Base-by-base conservation (phyloP, 2,329 filamentous ascomycete genomes). In the Alternaria longipes region DNA sequence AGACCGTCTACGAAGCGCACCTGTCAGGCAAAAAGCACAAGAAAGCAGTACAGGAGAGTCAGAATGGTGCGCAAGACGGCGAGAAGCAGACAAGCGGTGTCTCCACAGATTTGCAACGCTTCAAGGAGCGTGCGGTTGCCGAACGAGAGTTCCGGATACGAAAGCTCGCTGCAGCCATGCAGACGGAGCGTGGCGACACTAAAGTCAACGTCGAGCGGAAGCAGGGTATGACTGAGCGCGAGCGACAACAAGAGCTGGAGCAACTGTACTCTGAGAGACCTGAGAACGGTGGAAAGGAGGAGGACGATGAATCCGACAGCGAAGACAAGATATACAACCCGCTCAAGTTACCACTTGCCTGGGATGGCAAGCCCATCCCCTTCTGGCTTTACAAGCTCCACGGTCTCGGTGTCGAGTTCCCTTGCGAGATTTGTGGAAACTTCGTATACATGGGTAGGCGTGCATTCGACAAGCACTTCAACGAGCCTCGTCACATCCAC, bases 381-480 rank as follows among this genome's bases (percentile, higher is more conserved):
- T 99, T 95, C 83, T 99, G 95, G 95, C 86, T 99, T 16, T 99
- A 98, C 84, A 95, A 97, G 70, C 85, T 99, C 16, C 95, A 99
- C 75, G 95, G 95, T 1, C 83, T 99, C 26, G 95, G 95, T 8
- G 93, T 97, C 12, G 95, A 99, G 72, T 97, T 97, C 69, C 86
- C 91, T 0, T 99, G 95, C 83, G 94, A 99, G 78, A 92, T 99
- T 58, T 99, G 95, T 75, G 95, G 95, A 57, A 98, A 98, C 80
- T 97, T 93, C 74, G 93, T 97, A n/a, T 98, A 98, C 82, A 97
- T 97, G 91, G 95, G 95, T 16, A 87, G 95, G 24, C 88, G 95
- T 51, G 94, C 94, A 1, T 99, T 97, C 72, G 95, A 99, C 77
- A 99, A 99, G 84, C 95, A 99, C 79, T 99, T 99, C 82, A 96